These are phyloP conservation scores for Suillus weaverae DNA, from an alignment of 768 basidiomycete genomes.

Conservation along the genomic window DNA sequence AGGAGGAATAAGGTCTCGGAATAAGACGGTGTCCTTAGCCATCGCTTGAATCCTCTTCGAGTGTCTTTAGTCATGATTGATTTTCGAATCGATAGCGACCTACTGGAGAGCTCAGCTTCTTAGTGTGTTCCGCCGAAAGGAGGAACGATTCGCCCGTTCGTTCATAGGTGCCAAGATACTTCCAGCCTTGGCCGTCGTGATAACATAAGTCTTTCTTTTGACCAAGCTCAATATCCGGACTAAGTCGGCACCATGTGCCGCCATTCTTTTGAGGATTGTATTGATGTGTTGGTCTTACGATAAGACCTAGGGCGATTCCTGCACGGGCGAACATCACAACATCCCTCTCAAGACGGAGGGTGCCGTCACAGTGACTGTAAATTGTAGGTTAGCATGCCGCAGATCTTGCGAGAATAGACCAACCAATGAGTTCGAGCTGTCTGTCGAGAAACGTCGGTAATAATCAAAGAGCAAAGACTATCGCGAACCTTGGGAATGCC, in stretches of 20 bases:
- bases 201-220: slow-evolving; percentile 24
- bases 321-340: slow-evolving; percentile 20
- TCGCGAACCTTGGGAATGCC: background rate
- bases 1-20: slow-evolving; percentile 23
- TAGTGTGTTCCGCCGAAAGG: slow-evolving; percentile 14
- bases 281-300: slow-evolving; percentile 25
- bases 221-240: slow-evolving; percentile 13
- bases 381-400: background rate
- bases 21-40: slow-evolving; percentile 20
- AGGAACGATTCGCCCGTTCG: slow-evolving; percentile 16
- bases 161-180: slow-evolving; percentile 31
- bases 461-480: background rate
- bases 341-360: background rate
- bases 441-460: background rate
- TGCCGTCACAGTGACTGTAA: background rate
- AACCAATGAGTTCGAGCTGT: slow-evolving; percentile 1
- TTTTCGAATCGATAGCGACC: slow-evolving; percentile 4
- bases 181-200: slow-evolving; percentile 1
- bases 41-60: slow-evolving; percentile 20
- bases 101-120: slow-evolving; percentile 15
- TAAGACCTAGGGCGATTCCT: slow-evolving; percentile 26
- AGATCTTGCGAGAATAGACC: background rate
- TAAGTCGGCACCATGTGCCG: slow-evolving; percentile 20
- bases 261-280: slow-evolving; percentile 24
- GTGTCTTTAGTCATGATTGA: background rate